A percentile compares a stretch with the other conserved stretches of the same genome.
Conservation (phyloP, 78 protist species). For the Dictyostelium firmibasis region DNA sequence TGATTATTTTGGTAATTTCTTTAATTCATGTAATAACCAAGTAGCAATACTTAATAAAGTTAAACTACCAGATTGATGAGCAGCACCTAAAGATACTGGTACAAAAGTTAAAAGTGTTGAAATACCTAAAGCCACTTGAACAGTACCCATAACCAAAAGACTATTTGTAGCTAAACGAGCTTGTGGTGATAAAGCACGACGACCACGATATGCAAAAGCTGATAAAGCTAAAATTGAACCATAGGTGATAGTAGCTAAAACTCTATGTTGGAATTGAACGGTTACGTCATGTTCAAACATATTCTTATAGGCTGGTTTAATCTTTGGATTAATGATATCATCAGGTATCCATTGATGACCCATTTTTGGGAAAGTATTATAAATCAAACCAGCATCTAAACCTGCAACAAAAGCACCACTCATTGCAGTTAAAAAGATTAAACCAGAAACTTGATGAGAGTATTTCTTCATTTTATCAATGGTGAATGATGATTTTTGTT, state of each 20-base stretch:
- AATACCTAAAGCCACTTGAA: conserved; percentile 92
- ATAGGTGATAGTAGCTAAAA: conserved; percentile 59
- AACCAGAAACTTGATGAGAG: conserved; percentile 15
- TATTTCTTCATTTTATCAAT: background rate
- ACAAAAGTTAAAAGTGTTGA: conserved; percentile 90
- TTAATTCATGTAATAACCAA: conserved; percentile 57
- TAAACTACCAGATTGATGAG: conserved; percentile 94
- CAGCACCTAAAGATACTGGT: conserved; percentile 90
- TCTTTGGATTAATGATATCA: conserved; percentile 75
- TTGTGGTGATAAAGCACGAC: conserved; percentile 36
- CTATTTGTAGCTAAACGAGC: conserved; percentile 63
- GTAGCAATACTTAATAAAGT: conserved; percentile 80
- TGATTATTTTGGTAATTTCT: conserved; percentile 75
- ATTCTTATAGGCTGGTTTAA: conserved; percentile 81
- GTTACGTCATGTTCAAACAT: conserved; percentile 85
- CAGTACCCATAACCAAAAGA: conserved; percentile 76
- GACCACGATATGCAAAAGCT: conserved; percentile 39
- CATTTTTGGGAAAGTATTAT: conserved; percentile 94
- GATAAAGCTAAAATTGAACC: conserved; percentile 16
- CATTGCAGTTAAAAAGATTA: conserved; percentile 82
- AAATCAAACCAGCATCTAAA: conserved; percentile 94
- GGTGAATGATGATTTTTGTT: background rate
- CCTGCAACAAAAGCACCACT: conserved; percentile 97
- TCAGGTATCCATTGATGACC: conserved; percentile 83
- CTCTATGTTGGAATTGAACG: conserved; percentile 92